Evolutionary conservation across 1,284 basidiomycete genomes (phyloP), one percentile per base, ranked within the genome.

Genomic region (Cutaneotrichosporon curvatum): DNA sequence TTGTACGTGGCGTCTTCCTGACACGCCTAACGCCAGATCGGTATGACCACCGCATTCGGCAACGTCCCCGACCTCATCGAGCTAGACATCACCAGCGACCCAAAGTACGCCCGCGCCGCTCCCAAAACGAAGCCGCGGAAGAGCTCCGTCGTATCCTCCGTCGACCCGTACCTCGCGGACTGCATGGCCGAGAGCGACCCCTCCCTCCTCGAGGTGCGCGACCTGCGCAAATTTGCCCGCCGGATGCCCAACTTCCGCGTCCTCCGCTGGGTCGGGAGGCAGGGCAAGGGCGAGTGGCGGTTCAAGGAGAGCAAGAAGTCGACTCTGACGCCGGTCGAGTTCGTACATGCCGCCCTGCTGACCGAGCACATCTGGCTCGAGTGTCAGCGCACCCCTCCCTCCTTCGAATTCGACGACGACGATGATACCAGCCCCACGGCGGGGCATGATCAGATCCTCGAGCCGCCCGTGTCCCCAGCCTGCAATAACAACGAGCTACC

Each of bases 271-370:
- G 53, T 50, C 6, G 62, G 62, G 1, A 45, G 57, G 21, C 47
- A 50, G 10, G 62, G 59, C 19, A 59, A 60, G 48, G 62, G 62
- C 18, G 41, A 51, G 40, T 65, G 62, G 62, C 40, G 28, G 2
- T 52, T 65, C 37, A 30, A 33, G 2, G 9, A n/a, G 3, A 25
- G 43, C 7, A 56, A 56, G 36, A 57, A 57, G 40, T 38, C 55
- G 28, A 47, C 51, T 3, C 35, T 59, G 3, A 47, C 51, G 11
- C 52, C 53, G 4, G 48, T 61, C 21, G 36, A 50, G 21, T 63
- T 61, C 44, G 31, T 43, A 2, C 59, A 58, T 47, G 37, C 56
- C 1, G 56, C 52, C 4, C 20, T 52, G 7, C 40, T 50, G 4
- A 56, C 53, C 3, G 19, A 43, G 32, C 39, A 38, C 2, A 50